Conservation (phyloP, 2,329 filamentous ascomycete species). For the Fusarium subtropicale region DNA sequence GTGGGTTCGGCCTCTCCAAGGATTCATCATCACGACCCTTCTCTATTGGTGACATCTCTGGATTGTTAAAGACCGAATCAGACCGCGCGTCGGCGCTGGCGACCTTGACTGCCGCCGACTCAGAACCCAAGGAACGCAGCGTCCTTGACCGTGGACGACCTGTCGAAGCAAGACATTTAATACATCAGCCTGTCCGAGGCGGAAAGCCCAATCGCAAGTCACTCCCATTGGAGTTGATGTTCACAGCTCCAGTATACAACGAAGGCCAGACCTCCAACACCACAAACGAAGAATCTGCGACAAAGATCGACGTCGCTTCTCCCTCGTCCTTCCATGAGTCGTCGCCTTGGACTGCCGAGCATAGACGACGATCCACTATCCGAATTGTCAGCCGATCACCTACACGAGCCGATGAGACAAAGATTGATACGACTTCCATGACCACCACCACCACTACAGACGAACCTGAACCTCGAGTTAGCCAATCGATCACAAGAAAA, state of each 20-base stretch:
- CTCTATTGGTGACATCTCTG: conserved; percentile 3
- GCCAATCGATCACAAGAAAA: background rate
- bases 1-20: background rate
- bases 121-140: background rate
- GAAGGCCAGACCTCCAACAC: background rate
- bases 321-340: conserved; percentile 5
- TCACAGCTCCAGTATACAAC: conserved; percentile 3
- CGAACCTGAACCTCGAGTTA: background rate
- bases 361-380: conserved; percentile 5
- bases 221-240: conserved; percentile 22
- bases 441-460: background rate
- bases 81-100: conserved; percentile 9
- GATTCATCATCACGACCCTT: conserved; percentile 1
- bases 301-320: conserved; percentile 6
- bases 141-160: conserved; percentile 25
- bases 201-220: conserved; percentile 23
- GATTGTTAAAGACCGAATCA: conserved; percentile 5
- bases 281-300: background rate
- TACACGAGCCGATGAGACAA: conserved; percentile 4
- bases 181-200: conserved; percentile 14
- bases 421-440: conserved; percentile 4
- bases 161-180: conserved; percentile 23
- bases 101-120: background rate
- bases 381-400: conserved; percentile 4
- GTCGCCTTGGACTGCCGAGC: conserved; percentile 6